Evolutionary conservation across 352 stramenopile species (phyloP), one percentile per base, ranked within the genome.

Genomic region (Phytophthora vignae): DNA sequence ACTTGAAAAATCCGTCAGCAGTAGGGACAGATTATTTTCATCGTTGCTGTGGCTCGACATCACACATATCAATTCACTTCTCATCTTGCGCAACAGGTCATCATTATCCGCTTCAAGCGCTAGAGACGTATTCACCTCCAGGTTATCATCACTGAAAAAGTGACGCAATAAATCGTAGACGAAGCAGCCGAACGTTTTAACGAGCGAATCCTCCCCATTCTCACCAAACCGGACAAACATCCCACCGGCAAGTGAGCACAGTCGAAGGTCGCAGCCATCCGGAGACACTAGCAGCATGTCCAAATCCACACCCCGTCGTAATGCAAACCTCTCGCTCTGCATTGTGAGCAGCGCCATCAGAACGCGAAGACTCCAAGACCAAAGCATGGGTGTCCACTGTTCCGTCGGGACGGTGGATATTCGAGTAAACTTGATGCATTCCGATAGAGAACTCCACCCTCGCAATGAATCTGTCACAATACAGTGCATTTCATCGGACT

Each of bases 321-420:
- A 3, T 15, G 7, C 15, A 21, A 83, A 74, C 2, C 44, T 31
- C 55, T 87, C 64, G 12, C 76, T 79, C 40, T 85, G 57, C 21
- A 83, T 68, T 1, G 67, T 64, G 14, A 76, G 53, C 29, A 82
- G 19, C 9, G 52, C 55, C 46, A 87, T 60, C 14, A 87, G 56
- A 12, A 85, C 63, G n/a, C 76, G 72, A 7, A 65, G 58, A 65
- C 77, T 77, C 74, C 79, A 87, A 44, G 50, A 78, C 33, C 31
- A 67, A 46, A 84, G 19, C 4, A 83, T 14, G 4, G 60, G 21
- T 19, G 60, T 58, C 79, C 77, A 87, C 12, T 79, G 54, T 5
- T 14, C 27, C 4, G 73, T 25, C 6, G 69, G 67, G 25, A 57
- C 29, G 2, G 31, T 12, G 12, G 69, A 71, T 2, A 54, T 66